A percentile compares a stretch with the other conserved stretches of the same genome.
Conservation (phyloP, 768 basidiomycete genomes). For the Lactarius psammicola region DNA sequence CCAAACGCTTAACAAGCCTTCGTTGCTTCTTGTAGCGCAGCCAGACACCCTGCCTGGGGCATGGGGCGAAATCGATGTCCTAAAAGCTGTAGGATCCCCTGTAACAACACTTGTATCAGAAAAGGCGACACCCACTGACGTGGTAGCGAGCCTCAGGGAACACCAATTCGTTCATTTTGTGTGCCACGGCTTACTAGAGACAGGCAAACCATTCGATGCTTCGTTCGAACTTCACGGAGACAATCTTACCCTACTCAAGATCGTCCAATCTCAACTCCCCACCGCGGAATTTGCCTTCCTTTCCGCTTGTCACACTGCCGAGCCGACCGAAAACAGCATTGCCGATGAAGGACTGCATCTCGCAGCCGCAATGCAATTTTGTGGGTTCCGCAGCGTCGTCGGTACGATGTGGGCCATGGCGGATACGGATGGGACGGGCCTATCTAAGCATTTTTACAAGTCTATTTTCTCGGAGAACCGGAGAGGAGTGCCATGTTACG, state of each 20-base stretch:
- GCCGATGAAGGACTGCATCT: background rate
- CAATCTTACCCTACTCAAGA: too few relatives aligned
- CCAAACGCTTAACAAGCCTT: background rate
- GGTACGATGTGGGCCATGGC: background rate
- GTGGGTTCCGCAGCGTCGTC: background rate
- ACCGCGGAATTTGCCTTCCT: background rate
- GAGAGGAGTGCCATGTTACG: too few relatives aligned
- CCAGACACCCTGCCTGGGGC: background rate
- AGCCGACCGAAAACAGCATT: background rate
- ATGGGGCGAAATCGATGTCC: background rate
- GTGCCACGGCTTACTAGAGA: too few relatives aligned
- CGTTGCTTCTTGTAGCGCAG: constrained; percentile 2
- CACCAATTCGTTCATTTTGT: too few relatives aligned
- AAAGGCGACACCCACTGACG: background rate
- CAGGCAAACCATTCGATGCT: too few relatives aligned
- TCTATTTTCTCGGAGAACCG: background rate
- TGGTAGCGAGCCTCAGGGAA: background rate
- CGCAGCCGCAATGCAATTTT: background rate
- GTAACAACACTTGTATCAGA: background rate
- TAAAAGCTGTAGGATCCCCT: background rate
- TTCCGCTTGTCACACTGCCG: background rate
- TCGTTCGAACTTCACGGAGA: too few relatives aligned
- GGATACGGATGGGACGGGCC: background rate
- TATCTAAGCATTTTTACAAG: background rate
- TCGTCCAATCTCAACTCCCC: background rate